Percentiles rank a stretch among this genome's conserved stretches.
phyloP scores from a whole-genome alignment of 2,329 filamentous ascomycete genomes.

The Fusarium pseudocircinatum region DNA sequence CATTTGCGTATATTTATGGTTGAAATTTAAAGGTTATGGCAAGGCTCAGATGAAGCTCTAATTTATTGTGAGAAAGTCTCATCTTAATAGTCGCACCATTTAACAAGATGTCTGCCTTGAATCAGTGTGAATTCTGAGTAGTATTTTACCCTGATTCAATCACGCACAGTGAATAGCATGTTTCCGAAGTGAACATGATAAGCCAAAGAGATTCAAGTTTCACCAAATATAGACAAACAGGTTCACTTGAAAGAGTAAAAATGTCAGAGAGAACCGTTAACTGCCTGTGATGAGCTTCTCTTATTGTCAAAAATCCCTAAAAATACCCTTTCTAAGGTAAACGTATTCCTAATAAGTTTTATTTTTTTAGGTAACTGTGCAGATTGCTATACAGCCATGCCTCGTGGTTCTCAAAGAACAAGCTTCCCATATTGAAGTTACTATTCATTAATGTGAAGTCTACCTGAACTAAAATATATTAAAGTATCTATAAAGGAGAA shows the following conservation, averaged over 20 bases:
- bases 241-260: not conserved
- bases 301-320: not conserved
- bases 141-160: not conserved
- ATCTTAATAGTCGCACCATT: not conserved
- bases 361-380: not conserved
- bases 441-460: not conserved
- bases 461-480: not conserved
- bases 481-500: not conserved
- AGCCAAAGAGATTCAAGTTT: not conserved
- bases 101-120: no score
- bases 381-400: not conserved
- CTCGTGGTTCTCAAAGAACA: not conserved
- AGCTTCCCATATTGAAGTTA: not conserved
- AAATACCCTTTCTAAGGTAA: not conserved
- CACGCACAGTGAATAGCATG: no score
- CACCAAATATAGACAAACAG: no score
- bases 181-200: not conserved
- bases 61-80: not conserved
- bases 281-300: no score
- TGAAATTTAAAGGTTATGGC: no score
- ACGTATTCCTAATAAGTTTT: no score
- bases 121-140: not conserved
- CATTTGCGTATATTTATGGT: no score
- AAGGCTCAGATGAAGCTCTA: not conserved
- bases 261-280: no score